These are phyloP conservation scores for Cardiospermum halicacabum DNA, from an alignment of 345 rosid genomes.

Conservation along the genomic window DNA sequence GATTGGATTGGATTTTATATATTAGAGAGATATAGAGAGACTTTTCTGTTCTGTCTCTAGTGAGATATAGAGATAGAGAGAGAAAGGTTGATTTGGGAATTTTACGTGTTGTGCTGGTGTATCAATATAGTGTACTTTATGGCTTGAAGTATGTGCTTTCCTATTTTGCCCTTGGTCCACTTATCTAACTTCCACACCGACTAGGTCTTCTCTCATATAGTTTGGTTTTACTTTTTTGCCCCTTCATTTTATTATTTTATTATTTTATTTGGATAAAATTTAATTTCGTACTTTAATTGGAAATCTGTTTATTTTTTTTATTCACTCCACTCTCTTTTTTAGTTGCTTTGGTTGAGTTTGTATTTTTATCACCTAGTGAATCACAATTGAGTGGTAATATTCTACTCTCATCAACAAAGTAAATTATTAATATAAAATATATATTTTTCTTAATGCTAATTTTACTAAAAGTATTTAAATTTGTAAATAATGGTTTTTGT, in stretches of 20 bases:
- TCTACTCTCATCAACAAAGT: too few relatives aligned
- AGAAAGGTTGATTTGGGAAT: conserved; percentile 2
- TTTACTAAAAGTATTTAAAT: too few relatives aligned
- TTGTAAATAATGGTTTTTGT: too few relatives aligned
- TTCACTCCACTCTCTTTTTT: too few relatives aligned
- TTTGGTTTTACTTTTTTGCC: conserved; percentile 22
- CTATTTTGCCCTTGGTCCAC: conserved; percentile 29
- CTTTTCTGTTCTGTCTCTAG: too few relatives aligned
- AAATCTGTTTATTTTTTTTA: not conserved
- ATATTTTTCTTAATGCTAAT: too few relatives aligned
- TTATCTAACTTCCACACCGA: not conserved
- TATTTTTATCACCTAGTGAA: too few relatives aligned
- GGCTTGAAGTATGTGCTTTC: too few relatives aligned
- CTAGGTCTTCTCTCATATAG: not conserved
- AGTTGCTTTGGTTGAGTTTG: too few relatives aligned
- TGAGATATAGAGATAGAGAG: not conserved
- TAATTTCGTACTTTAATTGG: not conserved
- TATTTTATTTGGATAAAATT: not conserved
- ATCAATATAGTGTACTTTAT: conserved; percentile 3
- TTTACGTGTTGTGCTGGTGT: conserved; percentile 15
- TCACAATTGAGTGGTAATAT: too few relatives aligned
- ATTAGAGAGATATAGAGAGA: too few relatives aligned
- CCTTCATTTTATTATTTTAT: not conserved
- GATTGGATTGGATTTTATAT: not conserved
- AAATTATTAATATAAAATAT: too few relatives aligned